A percentile compares a stretch with the other conserved stretches of the same genome.
phyloP scores from a whole-genome alignment of 2,329 filamentous ascomycete species.

The Apiospora sp. region DNA sequence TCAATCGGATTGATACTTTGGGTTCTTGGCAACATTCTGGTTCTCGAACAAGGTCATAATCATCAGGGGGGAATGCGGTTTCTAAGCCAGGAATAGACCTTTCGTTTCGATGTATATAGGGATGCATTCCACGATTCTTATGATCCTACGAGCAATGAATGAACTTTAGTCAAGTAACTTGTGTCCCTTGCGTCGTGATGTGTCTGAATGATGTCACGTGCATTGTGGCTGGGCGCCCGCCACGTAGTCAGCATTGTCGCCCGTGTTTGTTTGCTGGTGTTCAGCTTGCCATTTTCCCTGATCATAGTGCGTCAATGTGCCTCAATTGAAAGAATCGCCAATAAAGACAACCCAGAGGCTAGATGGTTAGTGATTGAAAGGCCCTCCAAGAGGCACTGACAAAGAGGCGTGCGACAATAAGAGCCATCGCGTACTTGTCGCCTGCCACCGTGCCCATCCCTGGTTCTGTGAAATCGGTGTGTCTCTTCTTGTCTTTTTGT shows the following conservation, averaged over 20 bases:
- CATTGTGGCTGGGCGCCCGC: background rate
- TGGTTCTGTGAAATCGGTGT: background rate
- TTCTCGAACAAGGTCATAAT: background rate
- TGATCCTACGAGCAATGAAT: background rate
- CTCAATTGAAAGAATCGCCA: background rate
- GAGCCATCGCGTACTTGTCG: background rate
- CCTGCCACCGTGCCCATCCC: background rate
- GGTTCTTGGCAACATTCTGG: slow-evolving; percentile 15
- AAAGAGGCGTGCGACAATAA: background rate
- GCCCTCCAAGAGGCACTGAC: background rate
- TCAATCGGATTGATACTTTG: background rate
- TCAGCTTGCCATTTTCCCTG: background rate
- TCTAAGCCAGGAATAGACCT: background rate
- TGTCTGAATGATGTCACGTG: background rate
- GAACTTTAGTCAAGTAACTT: background rate
- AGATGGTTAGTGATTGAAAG: background rate
- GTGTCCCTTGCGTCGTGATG: background rate
- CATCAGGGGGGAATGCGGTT: background rate
- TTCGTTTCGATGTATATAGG: slow-evolving; percentile 1
- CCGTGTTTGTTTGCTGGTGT: background rate
- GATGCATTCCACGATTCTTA: background rate
- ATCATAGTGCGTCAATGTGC: background rate
- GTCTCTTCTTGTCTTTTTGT: background rate
- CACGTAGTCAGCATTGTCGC: background rate
- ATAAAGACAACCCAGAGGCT: background rate